Base-by-base conservation (phyloP, 805 yeast genomes). In the Cyberlindnera maclurae region DNA sequence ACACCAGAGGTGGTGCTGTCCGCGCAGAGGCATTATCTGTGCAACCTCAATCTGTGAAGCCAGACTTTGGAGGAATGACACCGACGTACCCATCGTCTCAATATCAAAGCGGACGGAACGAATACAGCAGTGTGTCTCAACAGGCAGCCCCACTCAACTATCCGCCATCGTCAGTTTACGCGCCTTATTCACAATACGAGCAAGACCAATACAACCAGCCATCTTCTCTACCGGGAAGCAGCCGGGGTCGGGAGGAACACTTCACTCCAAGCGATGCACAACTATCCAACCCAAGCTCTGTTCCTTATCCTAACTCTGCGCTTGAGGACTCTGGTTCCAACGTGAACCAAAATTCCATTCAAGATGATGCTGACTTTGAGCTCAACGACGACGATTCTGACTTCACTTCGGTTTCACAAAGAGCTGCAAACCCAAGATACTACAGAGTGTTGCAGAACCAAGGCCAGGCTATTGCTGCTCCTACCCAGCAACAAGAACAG, bases 381-480 rank as follows among this genome's bases (percentile, higher is more conserved):
- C 42, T 51, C 15, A 52, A 48, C 11, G 60, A 55, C 33, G 52
- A 54, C 16, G 59, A 68, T 34, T 82, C 90, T 1, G 81, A 79
- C 51, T 80, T 83, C 58, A 82, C 93, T 2, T 78, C 87, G 37
- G 84, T 83, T 2, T 80, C 89, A 7, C 90, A 82, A 59, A 67
- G 90, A 55, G 88, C 79, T 20, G 69, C 77, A 12, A 82, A 82
- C 51, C 84, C 82, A 13, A 60, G 64, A 20, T 77, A 74, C 47
- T 67, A 63, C 39, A 43, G 61, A 40, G 68, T 65, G 27, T 59
- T 60, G 18, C 49, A 51, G 8, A 11, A 16, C 6, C 53, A 43
- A 24, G 58, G 57, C 12, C 54, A 54, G 29, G 38, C 47, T 8
- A 46, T 53, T 7, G 48, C 56, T 39, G 51, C 54, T 16, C 13